A percentile compares a stretch with the other conserved stretches of the same genome.
Evolutionary conservation across 257 asterid genomes (phyloP).

Genomic region (Salvia splendens): DNA sequence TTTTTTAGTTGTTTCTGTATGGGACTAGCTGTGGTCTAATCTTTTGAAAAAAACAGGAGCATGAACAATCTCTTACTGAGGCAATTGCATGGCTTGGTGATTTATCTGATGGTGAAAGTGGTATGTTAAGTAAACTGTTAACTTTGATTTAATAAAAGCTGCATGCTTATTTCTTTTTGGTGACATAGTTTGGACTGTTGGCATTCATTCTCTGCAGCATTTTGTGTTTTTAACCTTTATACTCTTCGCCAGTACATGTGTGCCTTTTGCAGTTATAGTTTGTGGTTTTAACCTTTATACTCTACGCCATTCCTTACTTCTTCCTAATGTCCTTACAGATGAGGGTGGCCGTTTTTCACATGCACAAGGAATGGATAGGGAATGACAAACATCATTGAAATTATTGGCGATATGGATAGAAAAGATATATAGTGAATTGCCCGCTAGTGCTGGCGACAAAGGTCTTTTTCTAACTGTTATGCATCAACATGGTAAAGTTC

Average conservation of each 20-base stretch:
- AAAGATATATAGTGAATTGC: constrained; percentile 29
- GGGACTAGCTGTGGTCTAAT: too few relatives aligned
- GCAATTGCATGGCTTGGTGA: constrained; percentile 72
- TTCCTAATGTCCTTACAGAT: constrained; percentile 41
- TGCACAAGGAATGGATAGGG: constrained; percentile 64
- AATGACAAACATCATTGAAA: constrained; percentile 36
- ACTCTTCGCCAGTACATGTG: too few relatives aligned
- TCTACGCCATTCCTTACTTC: background rate
- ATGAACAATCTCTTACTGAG: constrained; percentile 72
- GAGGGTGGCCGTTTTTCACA: constrained; percentile 71
- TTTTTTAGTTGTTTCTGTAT: constrained; percentile 6
- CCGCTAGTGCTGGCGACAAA: constrained; percentile 28
- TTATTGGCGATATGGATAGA: constrained; percentile 12
- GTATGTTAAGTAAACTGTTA: constrained; percentile 34
- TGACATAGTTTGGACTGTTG: background rate
- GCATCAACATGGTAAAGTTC: constrained; percentile 35
- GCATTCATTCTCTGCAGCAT: background rate
- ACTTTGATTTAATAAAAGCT: too few relatives aligned
- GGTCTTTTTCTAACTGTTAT: constrained; percentile 32
- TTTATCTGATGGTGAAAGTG: constrained; percentile 84
- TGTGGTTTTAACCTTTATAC: background rate
- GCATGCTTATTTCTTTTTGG: background rate
- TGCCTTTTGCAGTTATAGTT: background rate
- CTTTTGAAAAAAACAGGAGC: constrained; percentile 51
- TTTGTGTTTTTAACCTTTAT: background rate